A percentile compares a stretch with the other conserved stretches of the same genome.
These are phyloP conservation scores for Rhizodiscina lignyota DNA, from an alignment of 495 filamentous ascomycete species.

Conservation along the genomic window DNA sequence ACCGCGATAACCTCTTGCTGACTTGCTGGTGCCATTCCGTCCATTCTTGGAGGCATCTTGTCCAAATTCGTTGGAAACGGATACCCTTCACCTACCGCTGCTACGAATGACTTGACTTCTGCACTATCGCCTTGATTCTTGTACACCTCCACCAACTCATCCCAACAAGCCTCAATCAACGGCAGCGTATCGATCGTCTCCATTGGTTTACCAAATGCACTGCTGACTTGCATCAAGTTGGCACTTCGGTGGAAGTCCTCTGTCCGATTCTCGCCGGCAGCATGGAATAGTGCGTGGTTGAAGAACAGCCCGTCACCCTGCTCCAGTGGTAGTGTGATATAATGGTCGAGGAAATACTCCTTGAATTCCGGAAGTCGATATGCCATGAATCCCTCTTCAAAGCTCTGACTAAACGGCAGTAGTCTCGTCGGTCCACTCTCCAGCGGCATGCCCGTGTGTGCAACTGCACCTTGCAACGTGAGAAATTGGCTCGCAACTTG, in stretches of 20 bases:
- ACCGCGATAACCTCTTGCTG: too few relatives aligned
- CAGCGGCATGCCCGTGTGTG: constrained; percentile 37
- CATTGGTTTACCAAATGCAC: constrained; percentile 42
- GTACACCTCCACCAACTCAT: too few relatives aligned
- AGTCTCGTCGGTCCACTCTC: constrained; percentile 35
- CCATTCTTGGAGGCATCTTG: too few relatives aligned
- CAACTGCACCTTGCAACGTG: constrained; percentile 40
- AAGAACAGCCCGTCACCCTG: constrained; percentile 39
- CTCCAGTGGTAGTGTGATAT: constrained; percentile 28
- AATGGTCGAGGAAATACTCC: constrained; percentile 29
- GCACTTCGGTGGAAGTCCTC: constrained; percentile 28
- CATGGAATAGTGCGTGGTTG: constrained; percentile 39
- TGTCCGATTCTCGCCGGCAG: constrained; percentile 34
- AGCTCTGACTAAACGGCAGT: constrained; percentile 36
- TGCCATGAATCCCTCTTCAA: constrained; percentile 31
- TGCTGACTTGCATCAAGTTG: constrained; percentile 37
- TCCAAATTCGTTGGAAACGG: too few relatives aligned
- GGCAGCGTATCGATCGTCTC: too few relatives aligned
- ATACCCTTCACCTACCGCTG: too few relatives aligned
- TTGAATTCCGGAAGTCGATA: constrained; percentile 30
- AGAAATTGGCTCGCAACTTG: constrained; percentile 32
- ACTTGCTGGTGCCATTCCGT: too few relatives aligned
- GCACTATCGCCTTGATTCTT: too few relatives aligned
- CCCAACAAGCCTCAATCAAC: too few relatives aligned
- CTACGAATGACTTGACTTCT: too few relatives aligned